Evolutionary conservation across 2,329 filamentous ascomycete species (phyloP).

Genomic region (Fusarium camptoceras): DNA sequence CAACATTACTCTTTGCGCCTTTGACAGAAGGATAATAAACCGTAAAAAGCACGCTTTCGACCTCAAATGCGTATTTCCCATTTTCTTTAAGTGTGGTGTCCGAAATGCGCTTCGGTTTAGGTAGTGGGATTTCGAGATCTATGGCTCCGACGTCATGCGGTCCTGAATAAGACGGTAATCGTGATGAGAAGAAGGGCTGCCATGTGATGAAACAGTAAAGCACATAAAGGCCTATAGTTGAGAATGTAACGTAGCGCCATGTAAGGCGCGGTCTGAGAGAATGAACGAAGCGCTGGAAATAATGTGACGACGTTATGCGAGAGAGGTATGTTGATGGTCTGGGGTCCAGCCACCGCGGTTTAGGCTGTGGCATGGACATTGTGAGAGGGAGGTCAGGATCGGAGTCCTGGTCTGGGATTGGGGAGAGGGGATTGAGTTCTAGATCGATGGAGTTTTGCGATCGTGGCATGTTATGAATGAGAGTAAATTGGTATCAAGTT

Average conservation of each 20-base stretch:
- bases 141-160: conserved; percentile 59
- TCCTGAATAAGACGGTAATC: conserved; percentile 59
- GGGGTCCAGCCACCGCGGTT: conserved; percentile 43
- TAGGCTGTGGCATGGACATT: conserved; percentile 28
- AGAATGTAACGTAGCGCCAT: conserved; percentile 51
- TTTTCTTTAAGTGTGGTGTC: conserved; percentile 51
- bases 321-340: conserved; percentile 23
- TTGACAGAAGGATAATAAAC: conserved; percentile 60
- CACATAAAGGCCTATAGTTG: conserved; percentile 50
- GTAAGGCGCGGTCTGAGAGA: conserved; percentile 48
- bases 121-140: conserved; percentile 60
- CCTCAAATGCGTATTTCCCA: conserved; percentile 56
- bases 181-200: conserved; percentile 58
- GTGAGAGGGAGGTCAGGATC: conserved; percentile 37
- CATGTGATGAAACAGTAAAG: conserved; percentile 55
- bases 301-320: conserved; percentile 20
- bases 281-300: conserved; percentile 14
- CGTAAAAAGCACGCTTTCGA: conserved; percentile 62
- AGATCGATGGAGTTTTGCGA: conserved; percentile 17
- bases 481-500: neutral
- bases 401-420: conserved; percentile 6
- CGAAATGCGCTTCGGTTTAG: conserved; percentile 48
- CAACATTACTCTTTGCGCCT: conserved; percentile 26
- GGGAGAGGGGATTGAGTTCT: conserved; percentile 27
- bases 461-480: conserved; percentile 12